Conservation (phyloP, 208 protist species). For the Leishmania aethiopica region DNA sequence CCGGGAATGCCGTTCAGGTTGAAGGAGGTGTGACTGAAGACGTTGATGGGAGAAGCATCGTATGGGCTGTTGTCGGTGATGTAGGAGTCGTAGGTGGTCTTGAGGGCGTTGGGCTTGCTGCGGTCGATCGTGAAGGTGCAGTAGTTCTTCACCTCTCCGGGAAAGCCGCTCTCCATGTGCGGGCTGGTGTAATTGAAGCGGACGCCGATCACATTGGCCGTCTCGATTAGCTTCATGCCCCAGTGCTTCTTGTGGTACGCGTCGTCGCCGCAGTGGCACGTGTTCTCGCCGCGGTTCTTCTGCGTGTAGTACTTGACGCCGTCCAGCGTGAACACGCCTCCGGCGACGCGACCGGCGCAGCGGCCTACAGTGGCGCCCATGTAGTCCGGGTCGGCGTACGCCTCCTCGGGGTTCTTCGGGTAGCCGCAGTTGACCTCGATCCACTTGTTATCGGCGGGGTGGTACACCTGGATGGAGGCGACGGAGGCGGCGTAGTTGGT, state of each 20-base stretch:
- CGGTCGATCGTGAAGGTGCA: constrained; percentile 54
- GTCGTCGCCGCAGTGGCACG: constrained; percentile 58
- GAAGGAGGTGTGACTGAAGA: constrained; percentile 68
- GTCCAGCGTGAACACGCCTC: constrained; percentile 53
- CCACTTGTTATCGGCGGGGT: constrained; percentile 35
- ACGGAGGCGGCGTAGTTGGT: constrained; percentile 61
- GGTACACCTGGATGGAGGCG: constrained; percentile 46
- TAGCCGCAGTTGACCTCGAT: constrained; percentile 68
- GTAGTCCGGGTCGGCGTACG: constrained; percentile 43
- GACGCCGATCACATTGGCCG: constrained; percentile 29
- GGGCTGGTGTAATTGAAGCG: constrained; percentile 32
- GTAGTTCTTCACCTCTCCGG: constrained; percentile 48
- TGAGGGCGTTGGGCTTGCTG: constrained; percentile 31
- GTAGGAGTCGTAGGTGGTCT: constrained; percentile 40
- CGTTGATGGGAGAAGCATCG: constrained; percentile 46
- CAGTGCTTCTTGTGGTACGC: constrained; percentile 73
- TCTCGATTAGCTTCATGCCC: constrained; percentile 34
- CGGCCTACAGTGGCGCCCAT: constrained; percentile 68
- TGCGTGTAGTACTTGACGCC: constrained; percentile 37
- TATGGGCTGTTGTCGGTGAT: constrained; percentile 44
- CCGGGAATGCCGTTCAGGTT: constrained; percentile 62
- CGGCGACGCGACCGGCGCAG: constrained; percentile 59
- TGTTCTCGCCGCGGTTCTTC: constrained; percentile 36
- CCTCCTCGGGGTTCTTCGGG: constrained; percentile 48
- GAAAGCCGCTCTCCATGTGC: constrained; percentile 71